Percentiles rank a stretch among this genome's conserved stretches.
Evolutionary conservation across 2,329 filamentous ascomycete genomes (phyloP).

Genomic region (Onygena corvina): DNA sequence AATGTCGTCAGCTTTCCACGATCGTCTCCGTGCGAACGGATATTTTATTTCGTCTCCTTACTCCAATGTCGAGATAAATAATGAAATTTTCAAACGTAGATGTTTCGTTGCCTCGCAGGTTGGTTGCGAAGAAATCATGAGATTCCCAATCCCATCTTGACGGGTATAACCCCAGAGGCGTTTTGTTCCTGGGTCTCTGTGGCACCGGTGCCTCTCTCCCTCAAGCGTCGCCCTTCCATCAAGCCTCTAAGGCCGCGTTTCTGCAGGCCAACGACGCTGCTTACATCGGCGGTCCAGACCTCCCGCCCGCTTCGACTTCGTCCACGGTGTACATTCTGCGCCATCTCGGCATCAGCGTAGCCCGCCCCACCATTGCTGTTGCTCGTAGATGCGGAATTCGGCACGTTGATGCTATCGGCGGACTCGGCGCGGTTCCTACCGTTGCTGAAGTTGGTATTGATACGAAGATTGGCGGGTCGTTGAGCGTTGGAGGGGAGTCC

Average conservation of each 20-base stretch:
- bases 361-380: slow-evolving; percentile 27
- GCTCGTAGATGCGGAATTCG: slow-evolving; percentile 29
- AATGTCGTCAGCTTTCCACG: background rate
- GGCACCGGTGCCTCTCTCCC: slow-evolving; percentile 32
- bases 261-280: slow-evolving; percentile 83
- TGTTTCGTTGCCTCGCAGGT: too few species aligned
- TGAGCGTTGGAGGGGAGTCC: slow-evolving; percentile 13
- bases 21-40: background rate
- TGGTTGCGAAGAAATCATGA: too few species aligned
- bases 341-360: slow-evolving; percentile 24
- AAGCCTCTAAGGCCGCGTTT: slow-evolving; percentile 82
- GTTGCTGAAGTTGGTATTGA: slow-evolving; percentile 28
- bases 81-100: too few species aligned
- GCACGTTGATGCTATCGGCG: slow-evolving; percentile 27
- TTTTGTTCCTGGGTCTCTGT: slow-evolving; percentile 19
- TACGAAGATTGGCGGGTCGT: slow-evolving; percentile 24
- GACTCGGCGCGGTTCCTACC: slow-evolving; percentile 30
- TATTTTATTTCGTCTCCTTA: background rate
- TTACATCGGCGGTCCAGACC: slow-evolving; percentile 63
- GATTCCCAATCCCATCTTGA: slow-evolving; percentile 6
- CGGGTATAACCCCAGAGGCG: slow-evolving; percentile 1
- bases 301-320: slow-evolving; percentile 40
- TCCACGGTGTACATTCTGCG: slow-evolving; percentile 21
- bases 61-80: too few species aligned
- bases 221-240: slow-evolving; percentile 84